Base-by-base conservation (phyloP, 2,329 filamentous ascomycete genomes). In the Xylaria sp. region DNA sequence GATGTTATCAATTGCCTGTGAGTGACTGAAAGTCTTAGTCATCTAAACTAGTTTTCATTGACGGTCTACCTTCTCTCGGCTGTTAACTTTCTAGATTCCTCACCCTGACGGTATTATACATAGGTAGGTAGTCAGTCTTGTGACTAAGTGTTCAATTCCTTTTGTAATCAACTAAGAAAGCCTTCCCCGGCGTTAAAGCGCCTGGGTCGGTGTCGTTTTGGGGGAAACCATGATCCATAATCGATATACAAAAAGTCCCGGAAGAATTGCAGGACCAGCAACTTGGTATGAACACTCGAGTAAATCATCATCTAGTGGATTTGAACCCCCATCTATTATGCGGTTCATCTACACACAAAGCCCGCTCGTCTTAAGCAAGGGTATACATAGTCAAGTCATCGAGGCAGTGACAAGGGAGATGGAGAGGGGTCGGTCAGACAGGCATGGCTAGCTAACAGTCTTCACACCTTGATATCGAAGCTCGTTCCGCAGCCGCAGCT, bases 401-500 rank as follows among this genome's bases (percentile, higher is more conserved):
- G 29, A 38, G 42, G 51, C 10, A 39, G 51, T n/a, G 20, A 31
- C 20, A 31, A 44, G 13, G 5, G 36, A 44, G 13, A n/a, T 1
- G n/a, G n/a, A n/a, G n/a, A n/a, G n/a, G n/a, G n/a, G n/a, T n/a
- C 27, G 17, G 31, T 27, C 10, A 7, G 20, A 39, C 20, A 22
- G 7, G 27, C 9, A 50, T 31, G 13, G 7, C 2, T 7, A 17
- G 11, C 27, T n/a, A n/a, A n/a, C n/a, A n/a, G 25, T 50, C 25
- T 31, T 22, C 58, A 90, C 78, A 87, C 80, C 77, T 94, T 93
- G 71, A 98, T 93, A 81, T 98, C 96, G 80, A 99, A 99, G 78
- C 95, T 98, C 17, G 95, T 97, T 7, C 96, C 96, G 80, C 96
- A 99, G 0, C 96, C 96, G 82, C 96, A 99, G 78, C 92, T 97